Evolutionary conservation across 805 yeast genomes (phyloP), one percentile per base, ranked within the genome.

Genomic region (Tetrapisispora fleetii): DNA sequence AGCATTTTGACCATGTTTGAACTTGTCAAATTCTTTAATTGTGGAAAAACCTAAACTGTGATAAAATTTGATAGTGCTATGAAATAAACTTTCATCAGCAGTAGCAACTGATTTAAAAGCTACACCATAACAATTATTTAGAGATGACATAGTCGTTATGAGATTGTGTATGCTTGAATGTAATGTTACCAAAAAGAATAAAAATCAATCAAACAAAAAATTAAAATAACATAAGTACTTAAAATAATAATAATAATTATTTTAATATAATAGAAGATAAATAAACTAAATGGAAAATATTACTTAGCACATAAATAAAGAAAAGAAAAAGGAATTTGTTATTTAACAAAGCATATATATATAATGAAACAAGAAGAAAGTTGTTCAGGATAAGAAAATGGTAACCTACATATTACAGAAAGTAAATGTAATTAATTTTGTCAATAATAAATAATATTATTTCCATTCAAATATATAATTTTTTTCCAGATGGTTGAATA

Each of bases 71-170:
- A 78, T 67, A 13, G 83, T 60, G 33, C 68, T 60, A 5, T 68
- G 67, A 63, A 77, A 84, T 36, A 63, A 60, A 9, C 62, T 65
- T 4, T 73, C 68, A 55, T 74, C 75, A 45, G 70, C 65, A 10
- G 89, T 80, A 40, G 79, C 79, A 48, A 83, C 68, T 37, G 91
- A 82, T 24, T 78, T 69, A 59, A 77, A 80, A 27, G 85, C 77
- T 45, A 80, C 71, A 48, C 73, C 71, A 52, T 60, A 64, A 48
- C 62, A 58, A 44, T 59, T 55, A 48, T 60, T 63, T 48, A 54
- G 54, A 45, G 54, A 50, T 46, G 55, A 49, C 56, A 55, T 57
- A 48, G 44, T 38, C 36, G 40, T 33, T 32, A 33, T 42, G 45
- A 22, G 21, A 28, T 33, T 33, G 37, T 18, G 45, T 42, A 33